Evolutionary conservation across 1,139 yeast genomes (phyloP).

Genomic region (Yamadazyma spencermartinsiae): DNA sequence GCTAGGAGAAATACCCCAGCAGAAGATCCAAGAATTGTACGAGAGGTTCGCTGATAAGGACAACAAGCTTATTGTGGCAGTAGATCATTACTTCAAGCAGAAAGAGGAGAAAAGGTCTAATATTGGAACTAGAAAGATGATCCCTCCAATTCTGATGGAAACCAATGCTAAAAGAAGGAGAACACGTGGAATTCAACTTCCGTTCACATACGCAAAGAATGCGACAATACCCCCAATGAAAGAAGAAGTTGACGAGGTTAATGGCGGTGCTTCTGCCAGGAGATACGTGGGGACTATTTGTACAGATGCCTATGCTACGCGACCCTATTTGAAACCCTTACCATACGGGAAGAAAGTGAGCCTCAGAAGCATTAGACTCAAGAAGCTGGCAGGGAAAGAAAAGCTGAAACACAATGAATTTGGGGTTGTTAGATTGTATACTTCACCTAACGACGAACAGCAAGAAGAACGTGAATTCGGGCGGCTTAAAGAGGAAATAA

Average conservation of each 20-base stretch:
- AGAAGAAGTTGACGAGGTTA: conserved; percentile 15
- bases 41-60: conserved; percentile 23
- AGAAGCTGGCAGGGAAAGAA: conserved; percentile 23
- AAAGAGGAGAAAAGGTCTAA: conserved; percentile 8
- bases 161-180: conserved; percentile 14
- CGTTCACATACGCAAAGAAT: conserved; percentile 17
- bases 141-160: conserved; percentile 17
- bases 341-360: conserved; percentile 50
- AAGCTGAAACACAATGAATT: conserved; percentile 21
- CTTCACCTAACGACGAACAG: conserved; percentile 20
- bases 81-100: conserved; percentile 28
- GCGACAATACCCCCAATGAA: neutral
- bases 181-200: conserved; percentile 16
- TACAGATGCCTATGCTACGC: conserved; percentile 80
- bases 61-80: conserved; percentile 28
- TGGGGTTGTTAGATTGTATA: conserved; percentile 37
- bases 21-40: conserved; percentile 20
- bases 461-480: conserved; percentile 63
- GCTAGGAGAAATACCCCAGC: conserved; percentile 24
- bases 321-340: conserved; percentile 62
- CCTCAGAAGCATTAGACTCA: conserved; percentile 36
- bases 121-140: conserved; percentile 4
- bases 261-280: conserved; percentile 23
- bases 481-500: conserved; percentile 70
- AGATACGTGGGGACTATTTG: conserved; percentile 68